Conservation (phyloP, 225 moss, liverwort and hornwort genomes). For the Physcomitrium patens region DNA sequence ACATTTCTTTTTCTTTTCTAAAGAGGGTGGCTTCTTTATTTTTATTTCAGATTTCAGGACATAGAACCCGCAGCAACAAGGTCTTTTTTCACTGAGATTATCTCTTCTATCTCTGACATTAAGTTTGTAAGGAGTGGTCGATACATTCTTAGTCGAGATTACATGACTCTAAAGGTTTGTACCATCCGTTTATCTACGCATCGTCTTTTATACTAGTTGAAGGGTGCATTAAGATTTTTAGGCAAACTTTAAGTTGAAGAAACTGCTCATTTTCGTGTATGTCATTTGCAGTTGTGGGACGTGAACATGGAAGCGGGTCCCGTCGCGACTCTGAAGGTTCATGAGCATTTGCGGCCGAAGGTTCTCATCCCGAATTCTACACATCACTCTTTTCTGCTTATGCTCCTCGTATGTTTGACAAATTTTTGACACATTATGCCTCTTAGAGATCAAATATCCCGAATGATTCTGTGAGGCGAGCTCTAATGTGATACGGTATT, state of each 20-base stretch:
- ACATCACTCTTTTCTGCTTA: too few relatives aligned
- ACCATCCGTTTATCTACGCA: too few relatives aligned
- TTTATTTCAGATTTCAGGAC: constrained; percentile 84
- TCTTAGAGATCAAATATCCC: too few relatives aligned
- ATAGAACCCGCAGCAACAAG: constrained; percentile 89
- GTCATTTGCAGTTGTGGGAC: constrained; percentile 82
- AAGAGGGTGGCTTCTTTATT: background rate
- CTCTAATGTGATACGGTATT: too few relatives aligned
- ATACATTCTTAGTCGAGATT: constrained; percentile 97
- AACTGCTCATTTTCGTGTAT: background rate
- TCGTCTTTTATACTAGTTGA: too few relatives aligned
- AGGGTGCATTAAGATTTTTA: too few relatives aligned
- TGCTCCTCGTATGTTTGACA: too few relatives aligned
- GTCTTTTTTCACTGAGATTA: constrained; percentile 98
- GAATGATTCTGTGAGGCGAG: too few relatives aligned
- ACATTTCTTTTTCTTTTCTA: too few relatives aligned
- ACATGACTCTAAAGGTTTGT: constrained; percentile 95
- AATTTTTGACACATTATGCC: too few relatives aligned
- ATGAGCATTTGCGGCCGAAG: constrained; percentile 97
- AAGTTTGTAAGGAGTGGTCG: constrained; percentile 99
- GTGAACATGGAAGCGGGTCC: constrained; percentile 99
- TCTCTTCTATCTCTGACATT: constrained; percentile 98
- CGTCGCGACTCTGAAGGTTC: constrained; percentile 89
- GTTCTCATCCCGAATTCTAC: constrained; percentile 27
- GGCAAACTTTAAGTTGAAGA: too few relatives aligned